phyloP scores from a whole-genome alignment of 805 yeast species.

The Kodamaea restingae region DNA sequence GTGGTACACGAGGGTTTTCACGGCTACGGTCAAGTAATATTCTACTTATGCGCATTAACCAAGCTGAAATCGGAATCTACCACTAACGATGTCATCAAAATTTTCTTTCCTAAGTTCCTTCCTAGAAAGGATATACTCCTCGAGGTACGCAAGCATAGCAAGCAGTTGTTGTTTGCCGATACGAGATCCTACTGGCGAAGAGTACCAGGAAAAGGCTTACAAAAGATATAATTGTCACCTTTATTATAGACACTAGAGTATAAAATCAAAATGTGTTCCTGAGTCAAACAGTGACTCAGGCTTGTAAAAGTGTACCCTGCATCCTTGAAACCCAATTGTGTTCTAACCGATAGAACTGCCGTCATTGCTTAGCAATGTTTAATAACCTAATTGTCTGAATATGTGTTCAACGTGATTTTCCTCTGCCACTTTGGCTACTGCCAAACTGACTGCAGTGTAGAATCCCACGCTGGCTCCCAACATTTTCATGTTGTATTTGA shows the following conservation, averaged over 20 bases:
- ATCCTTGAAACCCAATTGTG: too few relatives aligned
- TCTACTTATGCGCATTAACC: slow-evolving; percentile 58
- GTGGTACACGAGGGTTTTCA: slow-evolving; percentile 74
- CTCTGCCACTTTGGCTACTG: slow-evolving; percentile 30
- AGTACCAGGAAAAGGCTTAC: slow-evolving; percentile 36
- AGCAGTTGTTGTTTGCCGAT: slow-evolving; percentile 34
- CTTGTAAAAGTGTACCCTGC: background rate
- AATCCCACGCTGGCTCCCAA: slow-evolving; percentile 19
- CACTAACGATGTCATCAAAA: slow-evolving; percentile 23
- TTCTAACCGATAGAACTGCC: background rate
- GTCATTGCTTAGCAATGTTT: background rate
- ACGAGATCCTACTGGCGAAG: slow-evolving; percentile 28
- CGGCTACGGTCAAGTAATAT: slow-evolving; percentile 60
- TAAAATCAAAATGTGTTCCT: too few relatives aligned
- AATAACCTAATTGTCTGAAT: slow-evolving; percentile 29
- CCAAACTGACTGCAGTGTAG: slow-evolving; percentile 24
- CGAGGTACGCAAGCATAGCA: slow-evolving; percentile 36
- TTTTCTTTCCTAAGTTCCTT: slow-evolving; percentile 40
- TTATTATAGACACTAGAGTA: background rate
- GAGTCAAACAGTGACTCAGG: too few relatives aligned
- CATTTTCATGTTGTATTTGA: slow-evolving; percentile 9
- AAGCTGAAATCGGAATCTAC: slow-evolving; percentile 20
- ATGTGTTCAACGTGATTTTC: slow-evolving; percentile 24
- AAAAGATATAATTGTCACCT: slow-evolving; percentile 12
- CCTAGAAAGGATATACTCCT: slow-evolving; percentile 40